Percentiles rank a stretch among this genome's conserved stretches.
Conservation (phyloP, 352 stramenopile genomes). For the Pythium diclinum region DNA sequence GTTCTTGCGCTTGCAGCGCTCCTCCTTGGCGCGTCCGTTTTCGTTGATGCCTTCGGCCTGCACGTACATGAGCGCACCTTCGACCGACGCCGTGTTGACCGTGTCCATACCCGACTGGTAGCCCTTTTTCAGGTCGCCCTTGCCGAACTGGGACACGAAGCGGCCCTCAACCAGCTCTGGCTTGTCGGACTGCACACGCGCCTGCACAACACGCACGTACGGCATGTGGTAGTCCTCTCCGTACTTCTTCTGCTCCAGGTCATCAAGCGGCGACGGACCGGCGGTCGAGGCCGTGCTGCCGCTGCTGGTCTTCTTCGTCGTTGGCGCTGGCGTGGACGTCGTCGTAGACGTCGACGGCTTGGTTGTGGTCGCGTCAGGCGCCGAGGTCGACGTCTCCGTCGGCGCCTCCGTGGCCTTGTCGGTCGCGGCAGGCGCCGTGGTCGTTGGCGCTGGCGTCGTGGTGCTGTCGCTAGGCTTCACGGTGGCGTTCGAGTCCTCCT, state of each 20-base stretch:
- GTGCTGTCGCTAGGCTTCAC: not conserved
- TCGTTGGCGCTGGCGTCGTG: not conserved
- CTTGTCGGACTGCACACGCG: constrained; percentile 61
- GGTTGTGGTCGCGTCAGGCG: not conserved
- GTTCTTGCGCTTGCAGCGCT: constrained; percentile 40
- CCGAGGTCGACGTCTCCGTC: not conserved
- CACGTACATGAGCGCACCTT: constrained; percentile 28
- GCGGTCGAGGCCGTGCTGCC: not conserved
- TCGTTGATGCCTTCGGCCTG: constrained; percentile 33
- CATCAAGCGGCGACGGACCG: not conserved
- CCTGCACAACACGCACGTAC: constrained; percentile 51
- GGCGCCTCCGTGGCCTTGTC: constrained; percentile 1
- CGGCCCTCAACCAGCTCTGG: constrained; percentile 44
- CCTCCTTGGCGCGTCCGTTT: constrained; percentile 8
- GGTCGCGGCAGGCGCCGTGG: not conserved
- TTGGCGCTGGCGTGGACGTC: not conserved
- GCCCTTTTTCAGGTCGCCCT: constrained; percentile 6
- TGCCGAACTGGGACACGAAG: constrained; percentile 54
- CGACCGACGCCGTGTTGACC: constrained; percentile 33
- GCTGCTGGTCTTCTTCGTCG: not conserved
- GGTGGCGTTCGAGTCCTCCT: not conserved
- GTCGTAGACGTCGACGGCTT: not conserved
- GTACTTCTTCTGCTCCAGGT: constrained; percentile 11
- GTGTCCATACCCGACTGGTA: constrained; percentile 25
- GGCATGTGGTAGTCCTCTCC: constrained; percentile 52